Base-by-base conservation (phyloP, 1,139 yeast species). In the Candida tropicalis region DNA sequence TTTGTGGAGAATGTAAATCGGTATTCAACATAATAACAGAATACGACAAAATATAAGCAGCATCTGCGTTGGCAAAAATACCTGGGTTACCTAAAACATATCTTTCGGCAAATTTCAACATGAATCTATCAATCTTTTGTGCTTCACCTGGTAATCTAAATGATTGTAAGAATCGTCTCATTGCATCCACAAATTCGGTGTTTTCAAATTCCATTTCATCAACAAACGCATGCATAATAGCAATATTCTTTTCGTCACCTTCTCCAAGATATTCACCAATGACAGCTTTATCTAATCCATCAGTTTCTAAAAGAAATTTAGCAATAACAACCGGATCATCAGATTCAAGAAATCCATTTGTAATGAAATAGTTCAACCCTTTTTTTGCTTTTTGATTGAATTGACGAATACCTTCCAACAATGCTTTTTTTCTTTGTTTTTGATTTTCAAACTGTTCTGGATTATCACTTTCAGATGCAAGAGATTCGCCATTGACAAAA, bases 81-180 rank as follows among this genome's bases (percentile, higher is more conserved):
- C 74, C 73, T 5, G 97, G 97, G 58, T 93, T 95, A 44, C 95
- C 97, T 50, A 85, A 82, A 29, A 84, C 84, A 58, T 85, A 95
- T 54, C 96, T 75, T 62, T 90, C 97, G 2, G 99, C 99, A 70
- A 95, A 95, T 58, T 95, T 93, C 58, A 93, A 78, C 97, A 95
- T 89, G 59, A 84, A 89, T 56, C 99, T 77, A 71, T 95, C 99
- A 62, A 95, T 91, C 59, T 93, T 93, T 65, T 95, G 99, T 2
- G 97, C 91, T 67, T 95, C 99, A 38, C 99, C 99, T 0, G 99
- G 99, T 47, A 95, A 75, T 60, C 99, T 77, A 66, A 95, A 95
- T 35, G 83, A 76, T 61, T 95, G 99, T 47, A 95, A 74, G 57
- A 89, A 89, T 9, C 70, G 71, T 55, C 99, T 79, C 70, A 95